These are phyloP conservation scores for Pseudofabraea citricarpa DNA, from an alignment of 2,329 filamentous ascomycete species.

Conservation along the genomic window DNA sequence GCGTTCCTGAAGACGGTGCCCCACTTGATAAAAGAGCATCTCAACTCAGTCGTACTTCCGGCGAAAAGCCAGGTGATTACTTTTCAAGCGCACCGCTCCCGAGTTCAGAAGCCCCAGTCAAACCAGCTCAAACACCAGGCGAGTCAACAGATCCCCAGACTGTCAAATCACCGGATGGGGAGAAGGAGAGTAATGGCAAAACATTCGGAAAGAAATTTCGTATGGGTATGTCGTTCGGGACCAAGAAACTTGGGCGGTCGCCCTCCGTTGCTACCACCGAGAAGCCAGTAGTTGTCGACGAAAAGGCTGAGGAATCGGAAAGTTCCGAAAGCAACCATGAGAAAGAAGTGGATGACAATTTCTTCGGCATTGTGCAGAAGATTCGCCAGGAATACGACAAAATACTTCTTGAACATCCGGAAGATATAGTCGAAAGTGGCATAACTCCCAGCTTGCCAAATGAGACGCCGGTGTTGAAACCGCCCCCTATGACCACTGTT, in stretches of 20 bases:
- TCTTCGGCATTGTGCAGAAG: slow-evolving; percentile 67
- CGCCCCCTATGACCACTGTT: slow-evolving; percentile 61
- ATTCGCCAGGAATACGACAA: slow-evolving; percentile 71
- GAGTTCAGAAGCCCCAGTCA: slow-evolving; percentile 39
- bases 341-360: slow-evolving; percentile 70
- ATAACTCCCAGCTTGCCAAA: slow-evolving; percentile 65
- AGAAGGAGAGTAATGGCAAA: slow-evolving; percentile 52
- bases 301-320: slow-evolving; percentile 56
- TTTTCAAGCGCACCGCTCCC: slow-evolving; percentile 59
- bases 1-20: slow-evolving; percentile 42
- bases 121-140: slow-evolving; percentile 27
- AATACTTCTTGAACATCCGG: slow-evolving; percentile 50
- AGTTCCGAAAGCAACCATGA: slow-evolving; percentile 57
- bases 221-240: slow-evolving; percentile 64
- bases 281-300: slow-evolving; percentile 69
- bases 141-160: background rate
- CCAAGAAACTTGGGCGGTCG: slow-evolving; percentile 77
- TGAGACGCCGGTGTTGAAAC: slow-evolving; percentile 73
- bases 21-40: slow-evolving; percentile 51
- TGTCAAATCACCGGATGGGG: slow-evolving; percentile 35
- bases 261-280: slow-evolving; percentile 66
- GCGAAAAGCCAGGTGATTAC: slow-evolving; percentile 65
- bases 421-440: slow-evolving; percentile 51
- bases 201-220: slow-evolving; percentile 82
- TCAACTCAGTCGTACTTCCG: slow-evolving; percentile 55